Conservation (phyloP, 306 rosid species). For the Lupinus albus region DNA sequence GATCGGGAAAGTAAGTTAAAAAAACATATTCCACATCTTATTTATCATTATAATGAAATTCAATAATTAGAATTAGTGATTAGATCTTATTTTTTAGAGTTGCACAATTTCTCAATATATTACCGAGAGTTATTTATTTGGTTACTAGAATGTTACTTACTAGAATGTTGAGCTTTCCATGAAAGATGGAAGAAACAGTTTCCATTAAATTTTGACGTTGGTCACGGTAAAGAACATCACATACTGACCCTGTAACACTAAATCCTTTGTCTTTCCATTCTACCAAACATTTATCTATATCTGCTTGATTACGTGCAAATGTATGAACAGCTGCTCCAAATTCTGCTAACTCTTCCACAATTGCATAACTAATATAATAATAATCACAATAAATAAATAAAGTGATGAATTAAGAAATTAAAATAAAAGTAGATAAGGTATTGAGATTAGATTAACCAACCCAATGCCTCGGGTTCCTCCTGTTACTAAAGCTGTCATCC, state of each 20-base stretch:
- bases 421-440: neutral
- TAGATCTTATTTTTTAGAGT: no score
- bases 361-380: constrained; percentile 34
- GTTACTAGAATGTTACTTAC: constrained; percentile 22
- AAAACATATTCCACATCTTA: no score
- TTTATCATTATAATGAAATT: no score
- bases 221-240: neutral
- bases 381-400: neutral
- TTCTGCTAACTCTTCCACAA: constrained; percentile 44
- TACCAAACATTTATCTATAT: constrained; percentile 32
- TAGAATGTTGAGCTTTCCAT: constrained; percentile 43
- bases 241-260: constrained; percentile 34
- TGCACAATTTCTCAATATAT: no score
- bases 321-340: constrained; percentile 44
- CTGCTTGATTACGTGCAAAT: constrained; percentile 34
- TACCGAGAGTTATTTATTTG: no score
- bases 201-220: constrained; percentile 34
- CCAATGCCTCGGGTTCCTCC: constrained; percentile 50
- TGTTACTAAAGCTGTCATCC: constrained; percentile 50
- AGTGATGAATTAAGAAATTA: no score
- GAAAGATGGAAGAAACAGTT: neutral
- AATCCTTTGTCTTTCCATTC: constrained; percentile 41
- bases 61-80: no score
- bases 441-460: constrained; percentile 25
- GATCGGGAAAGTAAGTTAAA: no score